These are phyloP conservation scores for Begonia peltatifolia DNA, from an alignment of 306 rosid species.

Conservation along the genomic window DNA sequence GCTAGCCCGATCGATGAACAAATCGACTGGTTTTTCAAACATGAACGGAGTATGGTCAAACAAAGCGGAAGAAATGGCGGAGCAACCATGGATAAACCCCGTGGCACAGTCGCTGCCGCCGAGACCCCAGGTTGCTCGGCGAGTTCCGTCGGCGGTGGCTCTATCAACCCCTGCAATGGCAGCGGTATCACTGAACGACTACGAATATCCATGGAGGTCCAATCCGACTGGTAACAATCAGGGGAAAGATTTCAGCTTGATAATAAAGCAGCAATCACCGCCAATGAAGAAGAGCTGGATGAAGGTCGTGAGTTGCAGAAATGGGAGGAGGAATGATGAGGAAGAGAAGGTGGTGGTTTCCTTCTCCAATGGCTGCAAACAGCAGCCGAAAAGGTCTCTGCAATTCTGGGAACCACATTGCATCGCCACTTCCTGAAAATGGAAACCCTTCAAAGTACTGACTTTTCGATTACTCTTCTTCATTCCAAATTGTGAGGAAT, in stretches of 20 bases:
- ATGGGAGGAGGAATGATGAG: slow-evolving; percentile 32
- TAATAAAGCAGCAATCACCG: background rate
- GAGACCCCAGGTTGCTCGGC: no score
- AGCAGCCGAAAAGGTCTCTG: slow-evolving; percentile 43
- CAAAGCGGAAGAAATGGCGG: slow-evolving; percentile 17
- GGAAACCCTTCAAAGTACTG: background rate
- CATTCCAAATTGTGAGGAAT: background rate
- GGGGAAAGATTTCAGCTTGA: slow-evolving; percentile 10
- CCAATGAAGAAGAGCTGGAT: slow-evolving; percentile 3
- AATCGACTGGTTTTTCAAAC: slow-evolving; percentile 36
- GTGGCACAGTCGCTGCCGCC: slow-evolving; percentile 11
- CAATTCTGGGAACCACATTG: slow-evolving; percentile 61
- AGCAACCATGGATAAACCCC: slow-evolving; percentile 23
- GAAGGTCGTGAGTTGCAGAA: slow-evolving; percentile 22
- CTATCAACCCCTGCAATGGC: slow-evolving; percentile 11
- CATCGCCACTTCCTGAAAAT: slow-evolving; percentile 68
- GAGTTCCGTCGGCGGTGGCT: no score
- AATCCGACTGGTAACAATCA: slow-evolving; percentile 15
- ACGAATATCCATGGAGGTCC: slow-evolving; percentile 58
- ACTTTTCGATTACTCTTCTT: background rate
- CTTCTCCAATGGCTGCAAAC: slow-evolving; percentile 55
- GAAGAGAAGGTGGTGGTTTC: slow-evolving; percentile 52
- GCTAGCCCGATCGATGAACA: slow-evolving; percentile 35
- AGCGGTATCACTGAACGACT: slow-evolving; percentile 37
- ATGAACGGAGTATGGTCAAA: slow-evolving; percentile 29